Evolutionary conservation across 345 rosid genomes (phyloP), one percentile per base, ranked within the genome.

Genomic region (Fremontodendron californicum): DNA sequence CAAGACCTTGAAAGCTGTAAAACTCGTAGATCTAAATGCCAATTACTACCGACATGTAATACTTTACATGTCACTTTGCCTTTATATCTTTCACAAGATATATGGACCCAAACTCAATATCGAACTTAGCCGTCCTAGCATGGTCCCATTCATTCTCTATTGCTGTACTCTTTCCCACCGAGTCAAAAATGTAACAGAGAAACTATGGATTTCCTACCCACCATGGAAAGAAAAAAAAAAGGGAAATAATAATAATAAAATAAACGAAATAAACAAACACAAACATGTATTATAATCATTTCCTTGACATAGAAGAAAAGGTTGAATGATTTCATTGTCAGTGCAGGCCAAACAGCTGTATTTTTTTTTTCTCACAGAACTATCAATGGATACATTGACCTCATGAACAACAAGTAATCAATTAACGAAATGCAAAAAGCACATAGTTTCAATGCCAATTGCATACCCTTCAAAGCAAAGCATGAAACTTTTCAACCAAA

Each of bases 301-400:
- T 81, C 66, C 84, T 85, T 81, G 16, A 77, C 43, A 82, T 18
- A 23, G 31, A 85, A 83, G 86, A 81, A 87, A 85, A 51, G 71
- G 45, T 55, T 66, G 35, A 61, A 77, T 49, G 55, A 63, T 81
- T 70, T 25, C 55, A 75, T 33, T 55, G 31, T 58, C 64, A 15
- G 35, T 77, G 45, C 55, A 25, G 23, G 43, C 71, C 70, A 67
- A 62, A 49, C 37, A 52, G 42, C 67, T 33, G 15, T 13, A 13
- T 21, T 42, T 66, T 65, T 27, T 5, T 25, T 57, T 39, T 3
- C 19, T 12, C 58, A 29, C 75, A 33, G 62, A 33, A 58, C 27
- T 58, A 64, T 25, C 65, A 51, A 2, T 72, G 9, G 46, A 57
- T 69, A 35, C 15, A 69, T 78, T 33, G 68, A 40, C 46, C 29